phyloP scores from a whole-genome alignment of 2,329 filamentous ascomycete species.

The Epichloe typhina region DNA sequence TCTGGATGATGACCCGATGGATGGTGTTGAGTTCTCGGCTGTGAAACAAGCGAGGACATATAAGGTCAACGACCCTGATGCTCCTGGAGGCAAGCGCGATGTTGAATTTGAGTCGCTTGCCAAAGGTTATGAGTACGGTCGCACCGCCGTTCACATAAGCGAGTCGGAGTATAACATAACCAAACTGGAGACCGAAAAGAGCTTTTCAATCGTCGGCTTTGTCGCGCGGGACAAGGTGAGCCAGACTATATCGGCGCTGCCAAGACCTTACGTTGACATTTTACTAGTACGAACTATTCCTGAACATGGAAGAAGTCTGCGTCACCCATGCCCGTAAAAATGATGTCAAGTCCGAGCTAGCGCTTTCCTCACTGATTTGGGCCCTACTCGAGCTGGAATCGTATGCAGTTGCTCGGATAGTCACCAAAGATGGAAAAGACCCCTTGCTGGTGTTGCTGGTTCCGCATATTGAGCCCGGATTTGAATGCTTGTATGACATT shows the following conservation, averaged over 20 bases:
- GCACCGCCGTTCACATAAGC: conserved; percentile 80
- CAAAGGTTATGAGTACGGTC: conserved; percentile 89
- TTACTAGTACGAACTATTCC: conserved; percentile 62
- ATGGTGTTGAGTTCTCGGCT: conserved; percentile 45
- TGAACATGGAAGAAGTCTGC: conserved; percentile 71
- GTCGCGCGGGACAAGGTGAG: conserved; percentile 56
- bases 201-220: conserved; percentile 78
- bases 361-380: conserved; percentile 79
- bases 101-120: conserved; percentile 72
- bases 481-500: conserved; percentile 79
- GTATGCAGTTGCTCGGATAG: conserved; percentile 76
- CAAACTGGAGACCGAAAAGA: conserved; percentile 64
- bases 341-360: conserved; percentile 72
- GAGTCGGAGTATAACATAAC: conserved; percentile 79
- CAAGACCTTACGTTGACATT: background rate
- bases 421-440: conserved; percentile 69
- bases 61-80: conserved; percentile 60
- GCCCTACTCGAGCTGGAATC: conserved; percentile 74
- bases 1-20: conserved; percentile 32
- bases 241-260: background rate
- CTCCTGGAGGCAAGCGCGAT: conserved; percentile 67
- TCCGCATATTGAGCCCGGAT: conserved; percentile 63
- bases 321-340: conserved; percentile 64
- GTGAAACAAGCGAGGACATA: conserved; percentile 74
- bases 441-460: conserved; percentile 67